phyloP scores from a whole-genome alignment of 1,284 basidiomycete species.

The Porodaedalea pini region DNA sequence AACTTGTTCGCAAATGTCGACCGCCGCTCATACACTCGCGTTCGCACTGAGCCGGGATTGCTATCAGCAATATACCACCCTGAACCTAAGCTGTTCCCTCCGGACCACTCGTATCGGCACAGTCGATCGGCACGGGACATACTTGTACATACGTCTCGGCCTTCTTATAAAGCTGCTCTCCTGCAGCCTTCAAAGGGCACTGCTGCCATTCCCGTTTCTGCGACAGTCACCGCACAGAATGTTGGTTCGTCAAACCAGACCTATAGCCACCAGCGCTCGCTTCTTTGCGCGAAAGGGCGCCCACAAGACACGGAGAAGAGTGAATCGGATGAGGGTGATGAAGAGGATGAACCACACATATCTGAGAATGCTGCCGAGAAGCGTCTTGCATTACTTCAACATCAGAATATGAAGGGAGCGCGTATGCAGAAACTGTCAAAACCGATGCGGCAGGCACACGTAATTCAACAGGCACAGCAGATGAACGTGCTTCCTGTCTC shows the following conservation, averaged over 20 bases:
- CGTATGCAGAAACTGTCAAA: conserved; percentile 20
- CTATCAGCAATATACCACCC: conserved; percentile 69
- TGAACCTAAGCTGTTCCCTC: conserved; percentile 55
- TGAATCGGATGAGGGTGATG: conserved; percentile 49
- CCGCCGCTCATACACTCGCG: conserved; percentile 54
- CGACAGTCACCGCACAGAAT: conserved; percentile 40
- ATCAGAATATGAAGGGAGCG: conserved; percentile 36
- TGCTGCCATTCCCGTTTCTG: conserved; percentile 59
- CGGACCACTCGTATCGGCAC: conserved; percentile 53
- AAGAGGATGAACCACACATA: conserved; percentile 48
- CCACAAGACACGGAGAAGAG: conserved; percentile 69
- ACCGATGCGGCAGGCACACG: conserved; percentile 24
- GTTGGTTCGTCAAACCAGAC: conserved; percentile 3
- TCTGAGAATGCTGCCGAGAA: conserved; percentile 62
- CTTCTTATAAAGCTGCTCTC: conserved; percentile 23
- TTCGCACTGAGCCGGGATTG: conserved; percentile 48
- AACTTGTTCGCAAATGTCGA: conserved; percentile 79
- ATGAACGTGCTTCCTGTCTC: background rate
- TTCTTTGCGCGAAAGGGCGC: conserved; percentile 50
- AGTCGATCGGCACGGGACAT: conserved; percentile 50
- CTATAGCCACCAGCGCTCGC: conserved; percentile 8
- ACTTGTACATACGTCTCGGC: conserved; percentile 29
- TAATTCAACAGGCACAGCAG: conserved; percentile 22
- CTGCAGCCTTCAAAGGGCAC: conserved; percentile 61
- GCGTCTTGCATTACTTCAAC: conserved; percentile 47